A percentile compares a stretch with the other conserved stretches of the same genome.
phyloP scores from a whole-genome alignment of 306 rosid species.

The Hippophae tibetana region DNA sequence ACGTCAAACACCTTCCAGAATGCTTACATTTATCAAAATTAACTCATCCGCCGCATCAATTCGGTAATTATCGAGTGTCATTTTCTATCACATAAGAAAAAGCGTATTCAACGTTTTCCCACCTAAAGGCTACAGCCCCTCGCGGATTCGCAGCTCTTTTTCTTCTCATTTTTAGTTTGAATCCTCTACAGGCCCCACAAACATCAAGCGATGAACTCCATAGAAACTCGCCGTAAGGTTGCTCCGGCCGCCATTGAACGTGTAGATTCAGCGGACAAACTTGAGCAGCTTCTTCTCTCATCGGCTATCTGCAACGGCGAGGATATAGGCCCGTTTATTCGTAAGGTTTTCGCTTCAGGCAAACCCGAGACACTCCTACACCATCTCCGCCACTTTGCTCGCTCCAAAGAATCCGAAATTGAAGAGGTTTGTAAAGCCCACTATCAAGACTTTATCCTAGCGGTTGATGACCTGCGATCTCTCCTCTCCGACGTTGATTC shows the following conservation, averaged over 20 bases:
- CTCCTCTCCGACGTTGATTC: slow-evolving; percentile 92
- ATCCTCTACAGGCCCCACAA: too few relatives aligned
- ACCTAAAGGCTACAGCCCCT: too few relatives aligned
- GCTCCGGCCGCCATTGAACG: slow-evolving; percentile 34
- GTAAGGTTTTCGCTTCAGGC: slow-evolving; percentile 72
- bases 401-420: slow-evolving; percentile 89
- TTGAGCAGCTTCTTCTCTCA: slow-evolving; percentile 77
- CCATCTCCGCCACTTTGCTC: slow-evolving; percentile 87
- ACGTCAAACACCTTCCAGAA: too few relatives aligned
- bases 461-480: slow-evolving; percentile 97
- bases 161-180: too few relatives aligned
- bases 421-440: slow-evolving; percentile 97
- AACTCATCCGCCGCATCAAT: too few relatives aligned
- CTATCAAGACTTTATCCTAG: slow-evolving; percentile 97
- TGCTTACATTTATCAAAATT: too few relatives aligned
- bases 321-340: slow-evolving; percentile 82
- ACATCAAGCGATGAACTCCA: slow-evolving; percentile 35
- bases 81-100: too few relatives aligned
- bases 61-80: too few relatives aligned
- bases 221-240: slow-evolving; percentile 68
- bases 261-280: slow-evolving; percentile 74
- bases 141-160: too few relatives aligned
- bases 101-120: too few relatives aligned
- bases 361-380: slow-evolving; percentile 86
- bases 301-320: slow-evolving; percentile 91